phyloP scores from a whole-genome alignment of 2,329 filamentous ascomycete species.

The Pyricularia sp. region DNA sequence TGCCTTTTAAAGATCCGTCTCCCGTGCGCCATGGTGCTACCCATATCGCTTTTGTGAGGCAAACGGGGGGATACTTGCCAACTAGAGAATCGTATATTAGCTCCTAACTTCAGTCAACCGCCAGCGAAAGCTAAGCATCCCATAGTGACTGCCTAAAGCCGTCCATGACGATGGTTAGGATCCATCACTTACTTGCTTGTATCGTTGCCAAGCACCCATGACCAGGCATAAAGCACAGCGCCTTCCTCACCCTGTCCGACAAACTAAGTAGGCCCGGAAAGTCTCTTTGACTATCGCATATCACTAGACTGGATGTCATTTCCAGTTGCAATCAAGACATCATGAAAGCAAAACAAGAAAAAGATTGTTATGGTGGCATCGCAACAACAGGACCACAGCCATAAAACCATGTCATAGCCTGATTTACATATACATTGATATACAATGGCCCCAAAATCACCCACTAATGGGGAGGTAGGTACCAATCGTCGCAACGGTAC shows the following conservation, averaged over 20 bases:
- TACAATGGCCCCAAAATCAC: neutral
- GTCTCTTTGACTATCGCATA: neutral
- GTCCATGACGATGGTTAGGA: neutral
- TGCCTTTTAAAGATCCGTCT: neutral
- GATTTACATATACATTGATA: conserved; percentile 1
- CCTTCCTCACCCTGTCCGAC: neutral
- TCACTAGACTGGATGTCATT: neutral
- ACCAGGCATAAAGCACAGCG: neutral
- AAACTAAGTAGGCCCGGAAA: neutral
- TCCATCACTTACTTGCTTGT: neutral
- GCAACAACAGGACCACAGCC: neutral
- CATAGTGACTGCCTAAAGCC: neutral
- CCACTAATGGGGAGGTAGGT: neutral
- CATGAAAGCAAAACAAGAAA: neutral
- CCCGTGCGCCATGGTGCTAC: neutral
- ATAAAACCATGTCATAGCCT: neutral
- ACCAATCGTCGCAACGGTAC: neutral
- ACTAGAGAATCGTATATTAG: neutral
- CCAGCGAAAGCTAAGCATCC: neutral
- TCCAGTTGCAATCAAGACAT: neutral
- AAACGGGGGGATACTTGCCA: neutral
- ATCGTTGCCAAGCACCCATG: neutral
- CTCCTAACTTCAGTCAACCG: neutral
- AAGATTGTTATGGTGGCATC: neutral
- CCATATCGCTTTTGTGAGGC: neutral